Evolutionary conservation across 495 filamentous ascomycete species (phyloP).

Genomic region (Podospora comata): DNA sequence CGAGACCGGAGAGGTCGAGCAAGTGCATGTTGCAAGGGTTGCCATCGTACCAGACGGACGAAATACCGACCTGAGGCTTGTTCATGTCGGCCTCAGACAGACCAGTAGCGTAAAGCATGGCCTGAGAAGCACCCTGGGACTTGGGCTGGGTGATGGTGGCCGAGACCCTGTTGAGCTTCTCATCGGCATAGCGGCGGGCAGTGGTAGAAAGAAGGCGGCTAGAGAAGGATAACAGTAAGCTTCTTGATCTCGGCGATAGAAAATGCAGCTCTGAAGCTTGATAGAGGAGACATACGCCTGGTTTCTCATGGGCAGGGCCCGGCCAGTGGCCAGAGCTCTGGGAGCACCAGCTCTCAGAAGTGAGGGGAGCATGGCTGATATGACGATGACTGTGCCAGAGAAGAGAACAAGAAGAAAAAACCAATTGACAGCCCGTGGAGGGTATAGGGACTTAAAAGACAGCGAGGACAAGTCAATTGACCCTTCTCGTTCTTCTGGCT

Average conservation of each 20-base stretch:
- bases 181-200: conserved; percentile 42
- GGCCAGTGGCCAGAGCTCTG: conserved; percentile 38
- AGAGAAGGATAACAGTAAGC: conserved; percentile 9
- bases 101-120: conserved; percentile 96
- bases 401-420: conserved; percentile 8
- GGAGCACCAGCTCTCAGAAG: conserved; percentile 42
- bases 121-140: conserved; percentile 95
- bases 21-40: conserved; percentile 99
- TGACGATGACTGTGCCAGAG: neutral
- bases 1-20: conserved; percentile 75
- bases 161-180: conserved; percentile 76
- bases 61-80: conserved; percentile 96
- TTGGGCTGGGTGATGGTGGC: conserved; percentile 87
- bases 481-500: conserved; percentile 11
- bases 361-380: conserved; percentile 37
- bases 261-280: neutral
- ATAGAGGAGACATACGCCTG: conserved; percentile 34
- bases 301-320: conserved; percentile 35
- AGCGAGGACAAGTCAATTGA: conserved; percentile 23
- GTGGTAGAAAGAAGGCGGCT: conserved; percentile 44
- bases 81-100: conserved; percentile 77
- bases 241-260: conserved; percentile 7
- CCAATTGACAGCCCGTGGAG: conserved; percentile 16
- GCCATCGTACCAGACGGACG: conserved; percentile 82
- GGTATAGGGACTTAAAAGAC: neutral